A percentile compares a stretch with the other conserved stretches of the same genome.
These are phyloP conservation scores for Phaseolus coccineus DNA, from an alignment of 331 rosid genomes.

Conservation along the genomic window DNA sequence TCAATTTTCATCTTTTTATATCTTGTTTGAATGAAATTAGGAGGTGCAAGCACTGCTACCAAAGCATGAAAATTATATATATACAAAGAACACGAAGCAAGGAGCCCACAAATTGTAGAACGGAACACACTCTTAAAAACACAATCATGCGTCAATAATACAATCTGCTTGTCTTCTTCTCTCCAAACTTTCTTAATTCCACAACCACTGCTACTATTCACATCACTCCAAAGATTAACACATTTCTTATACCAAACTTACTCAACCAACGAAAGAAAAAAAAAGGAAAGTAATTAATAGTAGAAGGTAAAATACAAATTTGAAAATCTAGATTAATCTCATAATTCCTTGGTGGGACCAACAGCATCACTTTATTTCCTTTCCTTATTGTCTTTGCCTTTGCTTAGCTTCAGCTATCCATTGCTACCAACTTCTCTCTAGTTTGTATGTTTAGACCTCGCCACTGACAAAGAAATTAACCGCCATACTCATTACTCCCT, in stretches of 20 bases:
- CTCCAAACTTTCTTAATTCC: conserved; percentile 46
- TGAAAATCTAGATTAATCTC: not conserved
- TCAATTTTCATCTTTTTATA: too few species aligned
- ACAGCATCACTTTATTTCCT: not conserved
- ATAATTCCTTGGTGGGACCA: conserved; percentile 49
- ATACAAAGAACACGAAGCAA: not conserved
- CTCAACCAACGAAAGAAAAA: not conserved
- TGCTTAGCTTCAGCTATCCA: conserved; percentile 27
- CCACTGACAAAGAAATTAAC: not conserved
- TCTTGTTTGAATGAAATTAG: too few species aligned
- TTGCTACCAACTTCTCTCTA: conserved; percentile 5
- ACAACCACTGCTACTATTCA: conserved; percentile 62
- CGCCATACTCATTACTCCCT: not conserved
- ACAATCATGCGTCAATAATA: conserved; percentile 65
- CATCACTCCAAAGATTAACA: conserved; percentile 43
- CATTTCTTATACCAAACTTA: conserved; percentile 21
- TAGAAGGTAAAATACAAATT: too few species aligned
- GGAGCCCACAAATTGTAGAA: too few species aligned
- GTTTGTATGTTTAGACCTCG: not conserved
- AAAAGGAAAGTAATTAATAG: too few species aligned
- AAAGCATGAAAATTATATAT: not conserved
- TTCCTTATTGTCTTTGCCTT: not conserved
- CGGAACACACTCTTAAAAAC: not conserved
- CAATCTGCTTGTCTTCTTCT: conserved; percentile 34
- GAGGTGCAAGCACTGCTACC: too few species aligned